Base-by-base conservation (phyloP, 352 stramenopile species). In the Phytophthora cajani region DNA sequence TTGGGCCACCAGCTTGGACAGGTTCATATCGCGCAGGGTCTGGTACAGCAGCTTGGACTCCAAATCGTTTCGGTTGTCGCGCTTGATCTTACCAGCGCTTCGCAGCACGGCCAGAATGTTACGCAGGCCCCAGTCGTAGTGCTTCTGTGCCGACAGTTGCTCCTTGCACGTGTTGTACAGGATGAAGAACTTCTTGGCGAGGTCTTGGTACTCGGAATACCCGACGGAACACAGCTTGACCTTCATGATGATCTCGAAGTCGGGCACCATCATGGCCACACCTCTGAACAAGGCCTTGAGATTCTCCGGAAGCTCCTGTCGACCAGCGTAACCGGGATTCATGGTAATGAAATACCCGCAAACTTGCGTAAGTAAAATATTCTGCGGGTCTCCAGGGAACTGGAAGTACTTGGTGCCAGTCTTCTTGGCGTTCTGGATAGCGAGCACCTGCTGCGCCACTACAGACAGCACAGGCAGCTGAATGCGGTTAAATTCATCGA, bases 331-430 rank as follows among this genome's bases (percentile, higher is more conserved):
- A 55, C 98, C 98, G 5, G 98, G 97, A 76, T 99, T 99, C 98
- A 99, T 99, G 2, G 98, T 99, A 70, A 99, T 99, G 73, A 99
- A 99, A 76, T 98, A 99, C 3, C 96, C 97, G 60, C 96, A 98
- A 10, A 98, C 93, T 12, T 95, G 96, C 36, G 97, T 97, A 3
- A 99, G 81, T 47, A 98, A 67, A 62, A 99, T 98, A 75, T 99
- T 99, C 77, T 99, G 96, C 10, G 97, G 96, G 67, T 99, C 97
- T 36, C 97, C 97, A 0, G 97, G 97, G 75, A 99, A 99, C 78
- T 99, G 95, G 79, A 99, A 99, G 77, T 94, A 96, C 62, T 97
- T 93, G 3, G 92, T 89, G 0, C 93, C 95, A 25, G 97, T 97
- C 75, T 99, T 99, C 81, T 99, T 99, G 27, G 96, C 97, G 74